These are phyloP conservation scores for Candida anglica DNA, from an alignment of 805 yeast genomes.

Conservation along the genomic window DNA sequence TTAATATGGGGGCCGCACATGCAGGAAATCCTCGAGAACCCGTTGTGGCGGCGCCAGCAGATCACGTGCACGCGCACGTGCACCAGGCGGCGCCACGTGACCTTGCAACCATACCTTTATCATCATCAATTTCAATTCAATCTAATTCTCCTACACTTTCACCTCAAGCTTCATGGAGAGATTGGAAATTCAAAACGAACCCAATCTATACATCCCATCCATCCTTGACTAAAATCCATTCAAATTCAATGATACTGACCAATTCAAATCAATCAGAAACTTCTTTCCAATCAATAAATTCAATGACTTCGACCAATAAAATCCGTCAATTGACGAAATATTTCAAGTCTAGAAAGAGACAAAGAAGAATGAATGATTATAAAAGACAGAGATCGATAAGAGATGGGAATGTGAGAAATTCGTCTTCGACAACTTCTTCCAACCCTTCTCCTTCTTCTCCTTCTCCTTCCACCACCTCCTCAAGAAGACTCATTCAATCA, in stretches of 20 bases:
- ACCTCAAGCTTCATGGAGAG: conserved; percentile 79
- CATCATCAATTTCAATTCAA: too few species aligned
- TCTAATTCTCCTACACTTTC: too few species aligned
- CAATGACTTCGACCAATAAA: conserved; percentile 11
- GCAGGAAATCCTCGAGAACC: too few species aligned
- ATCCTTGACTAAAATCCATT: conserved; percentile 10
- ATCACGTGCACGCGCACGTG: too few species aligned
- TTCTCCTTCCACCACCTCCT: background rate
- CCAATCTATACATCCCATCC: conserved; percentile 49
- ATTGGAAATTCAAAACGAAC: conserved; percentile 78
- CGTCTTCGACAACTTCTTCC: background rate
- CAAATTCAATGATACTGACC: conserved; percentile 6
- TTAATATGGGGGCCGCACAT: background rate
- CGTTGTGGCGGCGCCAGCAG: too few species aligned
- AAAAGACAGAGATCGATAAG: background rate
- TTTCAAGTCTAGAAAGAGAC: conserved; percentile 15
- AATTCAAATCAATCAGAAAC: conserved; percentile 13
- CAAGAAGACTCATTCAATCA: conserved; percentile 18
- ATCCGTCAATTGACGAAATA: conserved; percentile 15
- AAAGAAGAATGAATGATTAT: conserved; percentile 5
- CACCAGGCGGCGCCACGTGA: too few species aligned
- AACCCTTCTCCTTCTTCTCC: background rate
- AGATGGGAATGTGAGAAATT: background rate
- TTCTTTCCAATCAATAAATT: conserved; percentile 13
- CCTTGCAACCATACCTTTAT: too few species aligned